Evolutionary conservation across 2,329 filamentous ascomycete genomes (phyloP).

Genomic region (Exophiala sp.): DNA sequence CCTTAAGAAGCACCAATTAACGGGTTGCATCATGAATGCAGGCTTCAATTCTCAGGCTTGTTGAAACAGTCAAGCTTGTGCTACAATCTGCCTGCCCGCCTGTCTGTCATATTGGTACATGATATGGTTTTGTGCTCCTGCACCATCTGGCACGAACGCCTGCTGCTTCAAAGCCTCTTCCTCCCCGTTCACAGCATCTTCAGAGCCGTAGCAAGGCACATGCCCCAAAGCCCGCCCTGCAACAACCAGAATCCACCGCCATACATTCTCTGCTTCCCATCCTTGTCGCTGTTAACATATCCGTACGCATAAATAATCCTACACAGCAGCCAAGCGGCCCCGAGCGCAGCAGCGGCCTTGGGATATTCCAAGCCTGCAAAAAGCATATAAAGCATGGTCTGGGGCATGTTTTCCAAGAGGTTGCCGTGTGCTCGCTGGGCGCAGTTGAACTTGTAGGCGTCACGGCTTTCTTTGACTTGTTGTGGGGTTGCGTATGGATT

Average conservation of each 20-base stretch:
- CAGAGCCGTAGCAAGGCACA: constrained; percentile 15
- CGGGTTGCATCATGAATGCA: no score
- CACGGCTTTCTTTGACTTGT: constrained; percentile 46
- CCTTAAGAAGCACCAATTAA: not conserved
- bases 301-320: constrained; percentile 46
- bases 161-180: not conserved
- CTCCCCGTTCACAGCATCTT: constrained; percentile 18
- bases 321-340: constrained; percentile 47
- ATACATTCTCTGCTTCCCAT: constrained; percentile 36
- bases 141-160: not conserved
- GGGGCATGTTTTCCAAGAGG: constrained; percentile 53
- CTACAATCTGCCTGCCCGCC: no score
- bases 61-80: no score
- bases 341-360: constrained; percentile 41
- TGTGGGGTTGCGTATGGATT: constrained; percentile 53
- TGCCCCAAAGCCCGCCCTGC: constrained; percentile 37
- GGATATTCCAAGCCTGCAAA: constrained; percentile 53
- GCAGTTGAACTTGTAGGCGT: constrained; percentile 47
- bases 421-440: constrained; percentile 55
- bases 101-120: no score
- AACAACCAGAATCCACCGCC: constrained; percentile 38
- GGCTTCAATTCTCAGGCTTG: no score
- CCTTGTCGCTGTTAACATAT: constrained; percentile 34
- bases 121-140: no score
- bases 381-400: constrained; percentile 47